phyloP scores from a whole-genome alignment of 2,329 filamentous ascomycete species.

The Claviceps sp. region DNA sequence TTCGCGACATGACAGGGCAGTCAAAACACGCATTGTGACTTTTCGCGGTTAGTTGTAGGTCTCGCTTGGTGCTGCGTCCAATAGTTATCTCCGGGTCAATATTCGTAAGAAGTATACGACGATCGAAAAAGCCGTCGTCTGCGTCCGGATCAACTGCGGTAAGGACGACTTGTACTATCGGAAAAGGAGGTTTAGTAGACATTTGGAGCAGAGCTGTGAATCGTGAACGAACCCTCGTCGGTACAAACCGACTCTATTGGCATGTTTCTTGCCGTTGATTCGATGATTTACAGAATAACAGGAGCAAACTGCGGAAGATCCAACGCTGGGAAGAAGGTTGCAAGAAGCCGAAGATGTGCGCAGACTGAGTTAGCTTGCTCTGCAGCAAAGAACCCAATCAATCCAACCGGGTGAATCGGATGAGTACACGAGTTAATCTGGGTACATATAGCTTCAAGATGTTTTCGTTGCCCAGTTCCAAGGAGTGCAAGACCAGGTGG shows the following conservation, averaged over 20 bases:
- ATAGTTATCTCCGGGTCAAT: conserved; percentile 19
- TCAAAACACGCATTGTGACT: conserved; percentile 53
- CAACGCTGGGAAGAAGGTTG: no score
- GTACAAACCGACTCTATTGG: neutral
- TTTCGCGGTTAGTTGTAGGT: conserved; percentile 18
- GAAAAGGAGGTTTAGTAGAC: neutral
- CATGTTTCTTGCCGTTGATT: neutral
- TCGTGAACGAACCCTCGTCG: conserved; percentile 6
- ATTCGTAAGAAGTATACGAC: conserved; percentile 19
- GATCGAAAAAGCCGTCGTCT: conserved; percentile 12
- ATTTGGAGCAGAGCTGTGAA: neutral
- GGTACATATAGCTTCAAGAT: neutral
- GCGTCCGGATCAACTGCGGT: conserved; percentile 11
- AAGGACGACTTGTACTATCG: conserved; percentile 19
- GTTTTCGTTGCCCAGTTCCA: neutral
- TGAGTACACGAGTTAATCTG: neutral
- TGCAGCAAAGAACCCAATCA: neutral
- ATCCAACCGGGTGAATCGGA: neutral
- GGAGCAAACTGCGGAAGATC: neutral
- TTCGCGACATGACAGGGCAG: conserved; percentile 57
- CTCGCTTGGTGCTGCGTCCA: conserved; percentile 32
- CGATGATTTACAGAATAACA: neutral
- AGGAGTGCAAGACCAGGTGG: neutral
- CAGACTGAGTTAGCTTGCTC: neutral
- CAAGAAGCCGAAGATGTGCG: neutral